Conservation (phyloP, 164 flowering plant genomes). For the Kalanchoe fedtschenkoi region DNA sequence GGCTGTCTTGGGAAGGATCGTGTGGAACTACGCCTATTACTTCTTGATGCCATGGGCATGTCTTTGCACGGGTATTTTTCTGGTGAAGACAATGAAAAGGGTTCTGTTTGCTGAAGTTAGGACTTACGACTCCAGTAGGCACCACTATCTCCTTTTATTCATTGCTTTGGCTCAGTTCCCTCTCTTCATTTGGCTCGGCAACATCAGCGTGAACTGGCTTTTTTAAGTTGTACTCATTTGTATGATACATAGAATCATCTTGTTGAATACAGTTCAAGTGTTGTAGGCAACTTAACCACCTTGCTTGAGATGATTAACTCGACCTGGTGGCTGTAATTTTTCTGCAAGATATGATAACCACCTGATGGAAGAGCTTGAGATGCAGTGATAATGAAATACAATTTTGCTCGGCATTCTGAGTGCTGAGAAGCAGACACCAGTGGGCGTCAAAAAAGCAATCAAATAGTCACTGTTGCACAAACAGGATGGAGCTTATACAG, state of each 20-base stretch:
- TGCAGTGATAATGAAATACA: too few relatives aligned
- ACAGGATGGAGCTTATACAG: too few relatives aligned
- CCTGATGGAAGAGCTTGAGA: not conserved
- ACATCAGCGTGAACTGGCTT: slow-evolving; percentile 6
- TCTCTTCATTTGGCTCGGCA: slow-evolving; percentile 2
- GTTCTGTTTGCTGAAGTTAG: not conserved
- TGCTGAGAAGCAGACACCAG: too few relatives aligned
- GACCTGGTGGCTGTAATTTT: not conserved
- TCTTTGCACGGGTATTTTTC: slow-evolving; percentile 2
- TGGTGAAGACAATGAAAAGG: not conserved
- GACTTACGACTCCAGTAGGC: not conserved
- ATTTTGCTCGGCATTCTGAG: not conserved
- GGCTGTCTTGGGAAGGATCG: slow-evolving; percentile 4
- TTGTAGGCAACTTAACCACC: not conserved
- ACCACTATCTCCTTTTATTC: not conserved
- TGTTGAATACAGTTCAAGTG: not conserved
- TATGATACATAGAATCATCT: not conserved
- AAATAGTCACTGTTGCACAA: not conserved
- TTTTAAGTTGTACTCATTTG: not conserved
- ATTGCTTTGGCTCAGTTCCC: slow-evolving; percentile 6
- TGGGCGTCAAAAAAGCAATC: too few relatives aligned
- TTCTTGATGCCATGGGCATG: slow-evolving; percentile 5
- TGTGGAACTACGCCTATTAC: slow-evolving; percentile 5
- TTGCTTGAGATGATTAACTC: not conserved
- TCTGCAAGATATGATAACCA: not conserved